Percentiles rank a stretch among this genome's conserved stretches.
Conservation (phyloP, 352 stramenopile genomes). For the Synura sp. region DNA sequence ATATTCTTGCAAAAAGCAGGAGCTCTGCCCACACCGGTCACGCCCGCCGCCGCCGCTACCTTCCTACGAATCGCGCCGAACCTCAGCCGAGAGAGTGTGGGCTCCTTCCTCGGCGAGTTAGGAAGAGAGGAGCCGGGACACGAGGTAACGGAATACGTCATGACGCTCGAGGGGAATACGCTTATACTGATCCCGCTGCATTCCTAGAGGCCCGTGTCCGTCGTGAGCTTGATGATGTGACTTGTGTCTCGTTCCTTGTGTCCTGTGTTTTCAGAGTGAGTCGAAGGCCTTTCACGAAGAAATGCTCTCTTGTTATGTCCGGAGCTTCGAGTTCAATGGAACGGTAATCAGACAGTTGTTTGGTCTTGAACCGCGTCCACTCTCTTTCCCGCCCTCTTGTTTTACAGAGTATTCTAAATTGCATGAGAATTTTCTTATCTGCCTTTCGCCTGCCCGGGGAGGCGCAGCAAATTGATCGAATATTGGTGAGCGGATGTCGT, state of each 20-base stretch:
- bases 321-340: conserved; percentile 72
- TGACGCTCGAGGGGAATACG: too few species aligned
- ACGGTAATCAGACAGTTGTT: too few species aligned
- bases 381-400: too few species aligned
- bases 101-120: conserved; percentile 70
- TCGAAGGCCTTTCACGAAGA: conserved; percentile 73
- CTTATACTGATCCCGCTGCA: too few species aligned
- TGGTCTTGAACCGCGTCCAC: too few species aligned
- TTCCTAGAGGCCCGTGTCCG: too few species aligned
- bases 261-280: too few species aligned
- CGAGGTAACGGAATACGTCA: too few species aligned
- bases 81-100: conserved; percentile 70
- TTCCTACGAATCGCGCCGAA: conserved; percentile 72
- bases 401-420: conserved; percentile 63
- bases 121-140: conserved; percentile 67
- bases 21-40: conserved; percentile 15
- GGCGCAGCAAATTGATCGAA: conserved; percentile 76
- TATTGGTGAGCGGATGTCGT: conserved; percentile 52
- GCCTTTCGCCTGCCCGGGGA: conserved; percentile 73
- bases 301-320: conserved; percentile 64
- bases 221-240: too few species aligned
- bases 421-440: conserved; percentile 70
- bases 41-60: conserved; percentile 41
- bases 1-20: conserved; percentile 42
- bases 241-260: too few species aligned